phyloP scores from a whole-genome alignment of 176 grass and related monocot genomes.

The Oryza meyeriana region DNA sequence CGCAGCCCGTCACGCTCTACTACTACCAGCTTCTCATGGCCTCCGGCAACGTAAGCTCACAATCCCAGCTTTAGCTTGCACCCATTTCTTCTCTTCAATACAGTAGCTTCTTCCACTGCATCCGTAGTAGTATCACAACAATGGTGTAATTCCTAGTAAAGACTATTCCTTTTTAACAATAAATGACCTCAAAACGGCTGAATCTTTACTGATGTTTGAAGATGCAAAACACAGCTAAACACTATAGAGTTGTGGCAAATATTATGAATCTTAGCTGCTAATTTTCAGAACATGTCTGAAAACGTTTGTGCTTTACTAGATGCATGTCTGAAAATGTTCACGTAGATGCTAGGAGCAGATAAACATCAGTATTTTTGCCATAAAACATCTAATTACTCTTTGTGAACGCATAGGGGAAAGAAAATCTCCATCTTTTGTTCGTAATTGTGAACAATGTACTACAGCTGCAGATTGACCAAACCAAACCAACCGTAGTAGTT shows the following conservation, averaged over 20 bases:
- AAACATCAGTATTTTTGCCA: background rate
- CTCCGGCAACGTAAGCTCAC: slow-evolving; percentile 55
- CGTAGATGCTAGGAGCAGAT: background rate
- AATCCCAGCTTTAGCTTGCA: background rate
- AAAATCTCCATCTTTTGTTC: background rate
- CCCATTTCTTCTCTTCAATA: background rate
- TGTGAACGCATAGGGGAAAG: background rate
- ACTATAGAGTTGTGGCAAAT: background rate
- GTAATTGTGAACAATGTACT: background rate
- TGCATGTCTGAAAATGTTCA: too few relatives aligned
- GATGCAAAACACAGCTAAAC: background rate
- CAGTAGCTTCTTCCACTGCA: background rate
- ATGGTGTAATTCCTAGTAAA: background rate
- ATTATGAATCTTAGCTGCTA: background rate
- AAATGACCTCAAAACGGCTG: too few relatives aligned
- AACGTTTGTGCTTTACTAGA: background rate
- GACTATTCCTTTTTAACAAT: background rate
- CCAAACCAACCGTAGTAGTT: background rate
- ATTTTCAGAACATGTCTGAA: background rate
- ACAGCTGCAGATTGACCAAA: slow-evolving; percentile 32
- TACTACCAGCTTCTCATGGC: slow-evolving; percentile 74
- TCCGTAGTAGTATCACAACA: background rate
- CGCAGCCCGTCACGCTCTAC: slow-evolving; percentile 64
- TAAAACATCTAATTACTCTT: background rate
- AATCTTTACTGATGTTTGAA: background rate